Evolutionary conservation across 2,329 filamentous ascomycete species (phyloP).

Genomic region (Karstenula rhodostoma): DNA sequence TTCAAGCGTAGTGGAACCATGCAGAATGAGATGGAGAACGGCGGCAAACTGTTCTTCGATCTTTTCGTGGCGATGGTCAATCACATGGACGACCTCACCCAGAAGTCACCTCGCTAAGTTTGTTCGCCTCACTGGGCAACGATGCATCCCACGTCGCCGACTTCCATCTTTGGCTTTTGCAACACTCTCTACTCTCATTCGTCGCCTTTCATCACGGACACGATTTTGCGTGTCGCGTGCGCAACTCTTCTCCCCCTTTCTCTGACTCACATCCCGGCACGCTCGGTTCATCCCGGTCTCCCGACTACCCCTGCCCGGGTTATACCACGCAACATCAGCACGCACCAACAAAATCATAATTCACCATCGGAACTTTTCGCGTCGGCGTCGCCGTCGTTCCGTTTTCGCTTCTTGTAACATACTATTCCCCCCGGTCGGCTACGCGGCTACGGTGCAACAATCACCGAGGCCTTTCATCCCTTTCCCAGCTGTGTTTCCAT

Average conservation of each 20-base stretch:
- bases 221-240: slow-evolving; percentile 27
- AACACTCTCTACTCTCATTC: slow-evolving; percentile 18
- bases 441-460: slow-evolving; percentile 27
- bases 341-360: neutral
- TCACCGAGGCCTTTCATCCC: slow-evolving; percentile 23
- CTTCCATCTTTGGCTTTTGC: slow-evolving; percentile 29
- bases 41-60: slow-evolving; percentile 90
- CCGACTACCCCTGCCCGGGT: slow-evolving; percentile 7
- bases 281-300: slow-evolving; percentile 18
- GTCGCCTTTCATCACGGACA: slow-evolving; percentile 16
- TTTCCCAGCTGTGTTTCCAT: slow-evolving; percentile 17
- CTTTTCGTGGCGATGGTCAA: slow-evolving; percentile 93
- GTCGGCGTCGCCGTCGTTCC: slow-evolving; percentile 17
- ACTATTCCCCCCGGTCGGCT: slow-evolving; percentile 34
- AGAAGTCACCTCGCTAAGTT: slow-evolving; percentile 41
- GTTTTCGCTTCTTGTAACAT: slow-evolving; percentile 41
- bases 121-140: slow-evolving; percentile 20
- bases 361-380: neutral
- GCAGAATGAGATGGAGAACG: slow-evolving; percentile 92
- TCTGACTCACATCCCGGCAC: slow-evolving; percentile 31
- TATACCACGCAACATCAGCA: slow-evolving; percentile 9
- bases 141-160: slow-evolving; percentile 11
- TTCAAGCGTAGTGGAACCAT: slow-evolving; percentile 95
- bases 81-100: slow-evolving; percentile 66
- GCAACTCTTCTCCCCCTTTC: slow-evolving; percentile 27